phyloP scores from a whole-genome alignment of 1,139 yeast genomes.

The Magnusiomyces clavatus region DNA sequence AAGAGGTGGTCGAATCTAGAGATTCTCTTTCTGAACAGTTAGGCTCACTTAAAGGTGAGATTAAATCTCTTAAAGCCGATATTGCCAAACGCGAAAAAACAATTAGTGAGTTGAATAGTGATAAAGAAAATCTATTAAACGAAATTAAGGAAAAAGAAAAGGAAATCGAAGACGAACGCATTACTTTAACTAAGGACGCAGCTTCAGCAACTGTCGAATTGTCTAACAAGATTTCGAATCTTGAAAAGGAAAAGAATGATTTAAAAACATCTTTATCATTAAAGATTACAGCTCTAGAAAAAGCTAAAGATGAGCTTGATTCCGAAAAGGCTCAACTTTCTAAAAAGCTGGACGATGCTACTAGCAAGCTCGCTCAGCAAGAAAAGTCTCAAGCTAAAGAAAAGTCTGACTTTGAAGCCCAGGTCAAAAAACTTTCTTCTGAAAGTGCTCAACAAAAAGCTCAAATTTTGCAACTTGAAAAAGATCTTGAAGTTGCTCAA shows the following conservation, averaged over 20 bases:
- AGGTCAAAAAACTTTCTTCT: too few species aligned
- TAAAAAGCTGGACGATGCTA: conserved; percentile 5
- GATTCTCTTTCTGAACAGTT: conserved; percentile 8
- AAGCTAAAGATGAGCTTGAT: conserved; percentile 1
- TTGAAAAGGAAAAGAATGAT: conserved; percentile 14
- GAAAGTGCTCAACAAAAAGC: conserved; percentile 4
- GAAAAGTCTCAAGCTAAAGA: conserved; percentile 9
- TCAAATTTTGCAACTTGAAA: conserved; percentile 5
- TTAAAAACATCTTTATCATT: conserved; percentile 1
- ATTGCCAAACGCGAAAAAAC: conserved; percentile 7
- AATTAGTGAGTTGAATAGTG: conserved; percentile 8
- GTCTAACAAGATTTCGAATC: conserved; percentile 12
- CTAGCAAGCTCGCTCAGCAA: conserved; percentile 2
- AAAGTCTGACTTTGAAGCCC: too few species aligned
- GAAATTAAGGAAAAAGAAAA: conserved; percentile 10
- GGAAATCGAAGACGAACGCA: conserved; percentile 15
- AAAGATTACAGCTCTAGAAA: conserved; percentile 3
- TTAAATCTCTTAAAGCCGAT: conserved; percentile 5
- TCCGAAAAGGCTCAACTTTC: not conserved
- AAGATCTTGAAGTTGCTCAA: conserved; percentile 1
- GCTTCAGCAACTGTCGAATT: conserved; percentile 17
- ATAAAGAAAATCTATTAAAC: conserved; percentile 7
- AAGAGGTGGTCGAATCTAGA: conserved; percentile 5
- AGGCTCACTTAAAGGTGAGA: conserved; percentile 7
- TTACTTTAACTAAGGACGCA: conserved; percentile 16